phyloP scores from a whole-genome alignment of 331 rosid genomes.

The Malus hybrid region DNA sequence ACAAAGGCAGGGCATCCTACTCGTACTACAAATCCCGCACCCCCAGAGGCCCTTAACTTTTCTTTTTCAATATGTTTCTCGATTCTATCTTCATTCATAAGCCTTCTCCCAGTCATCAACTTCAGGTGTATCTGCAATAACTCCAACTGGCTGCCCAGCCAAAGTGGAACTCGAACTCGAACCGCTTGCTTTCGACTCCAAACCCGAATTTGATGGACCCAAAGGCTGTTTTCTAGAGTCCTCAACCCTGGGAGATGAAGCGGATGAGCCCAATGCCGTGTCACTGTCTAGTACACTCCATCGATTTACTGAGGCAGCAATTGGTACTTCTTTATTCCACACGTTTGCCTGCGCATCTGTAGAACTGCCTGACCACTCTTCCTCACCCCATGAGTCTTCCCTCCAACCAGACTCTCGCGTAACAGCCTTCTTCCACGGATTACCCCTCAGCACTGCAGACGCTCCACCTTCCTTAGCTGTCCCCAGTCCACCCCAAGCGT shows the following conservation, averaged over 20 bases:
- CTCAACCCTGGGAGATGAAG: slow-evolving; percentile 18
- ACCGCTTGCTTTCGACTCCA: slow-evolving; percentile 26
- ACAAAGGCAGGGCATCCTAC: background rate
- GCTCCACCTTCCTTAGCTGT: slow-evolving; percentile 41
- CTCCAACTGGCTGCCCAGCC: slow-evolving; percentile 18
- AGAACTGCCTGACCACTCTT: slow-evolving; percentile 30
- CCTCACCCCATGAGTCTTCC: slow-evolving; percentile 40
- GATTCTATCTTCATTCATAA: slow-evolving; percentile 26
- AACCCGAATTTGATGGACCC: slow-evolving; percentile 6
- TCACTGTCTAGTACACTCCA: slow-evolving; percentile 41
- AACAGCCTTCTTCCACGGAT: slow-evolving; percentile 62
- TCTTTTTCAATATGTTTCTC: background rate
- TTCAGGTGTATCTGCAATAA: slow-evolving; percentile 36
- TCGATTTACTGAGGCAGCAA: slow-evolving; percentile 40
- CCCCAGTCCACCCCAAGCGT: slow-evolving; percentile 70
- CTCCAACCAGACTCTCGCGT: slow-evolving; percentile 34
- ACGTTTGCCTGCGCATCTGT: slow-evolving; percentile 26
- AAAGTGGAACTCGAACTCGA: background rate
- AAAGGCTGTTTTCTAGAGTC: slow-evolving; percentile 21
- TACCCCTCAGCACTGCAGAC: slow-evolving; percentile 31
- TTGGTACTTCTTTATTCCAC: slow-evolving; percentile 43
- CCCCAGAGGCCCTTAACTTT: background rate
- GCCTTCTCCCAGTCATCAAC: slow-evolving; percentile 91
- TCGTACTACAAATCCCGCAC: background rate
- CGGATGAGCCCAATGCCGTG: slow-evolving; percentile 33